Percentiles rank a stretch among this genome's conserved stretches.
phyloP scores from a whole-genome alignment of 2,329 filamentous ascomycete species.

The Neospermospora avenae region DNA sequence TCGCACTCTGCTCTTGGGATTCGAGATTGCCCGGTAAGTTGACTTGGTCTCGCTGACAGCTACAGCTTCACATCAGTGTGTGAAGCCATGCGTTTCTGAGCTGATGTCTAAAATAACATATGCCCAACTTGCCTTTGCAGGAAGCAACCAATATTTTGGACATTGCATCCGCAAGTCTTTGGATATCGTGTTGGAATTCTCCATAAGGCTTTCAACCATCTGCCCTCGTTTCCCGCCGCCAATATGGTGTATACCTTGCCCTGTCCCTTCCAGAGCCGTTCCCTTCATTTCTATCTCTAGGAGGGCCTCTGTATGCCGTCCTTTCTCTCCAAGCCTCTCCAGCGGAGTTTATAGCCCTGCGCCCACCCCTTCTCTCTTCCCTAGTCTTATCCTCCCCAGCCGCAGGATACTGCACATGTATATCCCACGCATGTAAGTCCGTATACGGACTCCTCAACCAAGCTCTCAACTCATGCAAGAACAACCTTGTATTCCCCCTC shows the following conservation, averaged over 20 bases:
- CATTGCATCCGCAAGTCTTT: too few species aligned
- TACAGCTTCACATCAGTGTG: too few species aligned
- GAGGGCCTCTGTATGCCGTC: neutral
- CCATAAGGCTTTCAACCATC: conserved; percentile 3
- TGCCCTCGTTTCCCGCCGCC: neutral
- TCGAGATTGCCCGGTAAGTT: too few species aligned
- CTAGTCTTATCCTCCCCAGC: neutral
- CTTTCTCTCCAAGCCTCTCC: neutral
- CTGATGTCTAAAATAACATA: too few species aligned
- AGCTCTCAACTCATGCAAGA: conserved; percentile 79
- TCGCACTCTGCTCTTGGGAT: too few species aligned
- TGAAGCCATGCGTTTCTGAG: too few species aligned
- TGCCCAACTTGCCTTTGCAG: too few species aligned
- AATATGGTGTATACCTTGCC: neutral
- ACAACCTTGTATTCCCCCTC: conserved; percentile 65
- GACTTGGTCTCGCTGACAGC: too few species aligned
- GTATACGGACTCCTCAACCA: conserved; percentile 80
- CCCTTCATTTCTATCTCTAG: neutral
- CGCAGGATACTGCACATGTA: conserved; percentile 33
- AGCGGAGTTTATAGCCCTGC: neutral
- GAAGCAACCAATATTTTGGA: too few species aligned
- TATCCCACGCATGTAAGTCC: conserved; percentile 74
- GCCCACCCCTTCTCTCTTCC: neutral
- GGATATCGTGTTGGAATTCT: too few species aligned
- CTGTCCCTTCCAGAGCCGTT: neutral